A percentile compares a stretch with the other conserved stretches of the same genome.
Conservation (phyloP, 176 grass and related monocot genomes). For the Elymus sibiricus region DNA sequence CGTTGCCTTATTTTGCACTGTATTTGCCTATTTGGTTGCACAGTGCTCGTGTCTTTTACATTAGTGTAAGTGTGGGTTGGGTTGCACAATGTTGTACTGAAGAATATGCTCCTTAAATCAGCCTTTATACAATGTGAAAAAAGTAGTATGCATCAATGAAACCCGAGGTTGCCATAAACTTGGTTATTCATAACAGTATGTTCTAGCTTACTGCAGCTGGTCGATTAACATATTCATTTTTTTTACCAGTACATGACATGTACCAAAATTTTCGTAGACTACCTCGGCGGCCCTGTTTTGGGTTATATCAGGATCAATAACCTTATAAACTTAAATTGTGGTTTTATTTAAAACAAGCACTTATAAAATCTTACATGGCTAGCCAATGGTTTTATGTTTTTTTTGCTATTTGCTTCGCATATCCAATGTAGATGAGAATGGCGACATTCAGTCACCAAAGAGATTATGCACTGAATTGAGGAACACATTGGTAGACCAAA, state of each 20-base stretch:
- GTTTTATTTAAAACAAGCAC: no score
- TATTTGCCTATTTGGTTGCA: neutral
- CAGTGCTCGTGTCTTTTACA: neutral
- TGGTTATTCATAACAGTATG: neutral
- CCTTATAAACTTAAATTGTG: no score
- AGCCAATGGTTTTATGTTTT: no score
- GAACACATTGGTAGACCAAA: no score
- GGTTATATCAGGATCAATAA: neutral
- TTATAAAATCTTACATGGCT: no score
- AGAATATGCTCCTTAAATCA: neutral
- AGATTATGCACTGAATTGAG: no score
- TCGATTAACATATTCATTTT: neutral
- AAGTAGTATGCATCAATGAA: neutral
- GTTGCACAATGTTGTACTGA: no score
- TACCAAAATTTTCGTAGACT: slow-evolving; percentile 3
- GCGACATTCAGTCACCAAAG: no score
- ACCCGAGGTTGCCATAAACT: neutral
- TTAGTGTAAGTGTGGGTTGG: neutral
- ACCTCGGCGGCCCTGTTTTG: neutral
- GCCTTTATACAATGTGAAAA: slow-evolving; percentile 6
- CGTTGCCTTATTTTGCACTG: neutral
- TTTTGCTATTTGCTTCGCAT: no score
- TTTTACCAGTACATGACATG: neutral
- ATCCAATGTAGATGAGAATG: no score
- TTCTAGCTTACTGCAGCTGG: neutral